A percentile compares a stretch with the other conserved stretches of the same genome.
Evolutionary conservation across 2,329 filamentous ascomycete genomes (phyloP).

Genomic region (Elsinoe necatrix): DNA sequence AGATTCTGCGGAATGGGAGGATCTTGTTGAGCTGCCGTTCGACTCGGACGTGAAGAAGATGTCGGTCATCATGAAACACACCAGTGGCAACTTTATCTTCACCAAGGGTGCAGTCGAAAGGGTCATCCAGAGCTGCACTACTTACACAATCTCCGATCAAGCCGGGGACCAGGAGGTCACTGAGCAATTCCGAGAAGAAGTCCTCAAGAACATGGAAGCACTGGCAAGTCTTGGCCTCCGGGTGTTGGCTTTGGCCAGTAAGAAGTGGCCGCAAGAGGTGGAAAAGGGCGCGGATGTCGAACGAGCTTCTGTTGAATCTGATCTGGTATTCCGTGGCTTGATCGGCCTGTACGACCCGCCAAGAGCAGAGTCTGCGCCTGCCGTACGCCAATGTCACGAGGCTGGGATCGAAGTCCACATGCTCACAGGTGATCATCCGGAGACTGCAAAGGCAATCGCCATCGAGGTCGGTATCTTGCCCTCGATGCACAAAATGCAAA

Average conservation of each 20-base stretch:
- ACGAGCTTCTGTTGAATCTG: slow-evolving; percentile 50
- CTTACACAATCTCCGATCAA: slow-evolving; percentile 38
- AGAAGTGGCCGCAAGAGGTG: slow-evolving; percentile 23
- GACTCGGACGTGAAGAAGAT: slow-evolving; percentile 69
- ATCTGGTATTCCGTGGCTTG: slow-evolving; percentile 68
- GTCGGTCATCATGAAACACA: slow-evolving; percentile 57
- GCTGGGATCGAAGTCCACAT: slow-evolving; percentile 75
- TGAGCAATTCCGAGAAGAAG: slow-evolving; percentile 44
- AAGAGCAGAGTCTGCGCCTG: slow-evolving; percentile 66
- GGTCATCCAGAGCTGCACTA: slow-evolving; percentile 53
- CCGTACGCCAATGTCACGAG: slow-evolving; percentile 60
- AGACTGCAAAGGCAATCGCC: slow-evolving; percentile 70
- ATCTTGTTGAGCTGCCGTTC: slow-evolving; percentile 62
- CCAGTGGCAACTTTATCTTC: slow-evolving; percentile 40
- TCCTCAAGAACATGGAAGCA: slow-evolving; percentile 56
- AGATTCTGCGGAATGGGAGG: slow-evolving; percentile 45
- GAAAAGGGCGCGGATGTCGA: slow-evolving; percentile 31
- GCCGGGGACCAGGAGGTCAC: slow-evolving; percentile 29
- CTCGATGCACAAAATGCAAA: slow-evolving; percentile 41
- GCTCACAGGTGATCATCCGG: slow-evolving; percentile 74
- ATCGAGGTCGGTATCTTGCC: slow-evolving; percentile 71
- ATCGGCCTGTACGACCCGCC: slow-evolving; percentile 82
- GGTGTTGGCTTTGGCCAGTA: slow-evolving; percentile 56
- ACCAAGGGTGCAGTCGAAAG: slow-evolving; percentile 64
- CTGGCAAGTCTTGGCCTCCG: slow-evolving; percentile 58